These are phyloP conservation scores for Mucuna pruriens DNA, from an alignment of 306 rosid genomes.

Conservation along the genomic window DNA sequence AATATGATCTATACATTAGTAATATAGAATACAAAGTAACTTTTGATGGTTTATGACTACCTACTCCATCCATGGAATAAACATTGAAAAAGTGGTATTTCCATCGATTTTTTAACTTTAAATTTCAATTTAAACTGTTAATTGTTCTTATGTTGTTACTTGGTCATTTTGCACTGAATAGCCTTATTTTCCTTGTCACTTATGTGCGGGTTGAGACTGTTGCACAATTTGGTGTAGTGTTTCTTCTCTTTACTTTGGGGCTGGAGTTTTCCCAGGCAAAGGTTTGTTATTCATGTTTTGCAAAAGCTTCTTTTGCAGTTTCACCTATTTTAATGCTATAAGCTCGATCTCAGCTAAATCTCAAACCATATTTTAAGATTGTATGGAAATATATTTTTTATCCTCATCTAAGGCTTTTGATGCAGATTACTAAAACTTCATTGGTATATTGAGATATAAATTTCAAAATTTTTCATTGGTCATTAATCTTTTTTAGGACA, in stretches of 20 bases:
- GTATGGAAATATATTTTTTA: conserved; percentile 10
- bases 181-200: conserved; percentile 19
- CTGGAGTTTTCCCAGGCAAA: conserved; percentile 95
- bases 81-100: conserved; percentile 33
- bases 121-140: not conserved
- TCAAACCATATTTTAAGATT: conserved; percentile 21
- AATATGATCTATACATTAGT: not conserved
- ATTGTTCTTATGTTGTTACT: not conserved
- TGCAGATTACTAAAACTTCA: not conserved
- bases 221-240: conserved; percentile 98
- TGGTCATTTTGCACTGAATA: conserved; percentile 21
- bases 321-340: conserved; percentile 13
- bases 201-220: conserved; percentile 91
- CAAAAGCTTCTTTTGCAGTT: conserved; percentile 24
- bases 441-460: too few species aligned
- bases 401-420: not conserved
- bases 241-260: conserved; percentile 98
- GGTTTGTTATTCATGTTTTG: conserved; percentile 56
- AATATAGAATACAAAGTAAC: not conserved
- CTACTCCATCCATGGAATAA: conserved; percentile 19
- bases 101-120: not conserved
- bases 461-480: too few species aligned
- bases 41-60: not conserved
- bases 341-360: not conserved
- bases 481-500: too few species aligned